These are phyloP conservation scores for Hanseniaspora uvarum DNA, from an alignment of 1,139 yeast genomes.

Conservation along the genomic window DNA sequence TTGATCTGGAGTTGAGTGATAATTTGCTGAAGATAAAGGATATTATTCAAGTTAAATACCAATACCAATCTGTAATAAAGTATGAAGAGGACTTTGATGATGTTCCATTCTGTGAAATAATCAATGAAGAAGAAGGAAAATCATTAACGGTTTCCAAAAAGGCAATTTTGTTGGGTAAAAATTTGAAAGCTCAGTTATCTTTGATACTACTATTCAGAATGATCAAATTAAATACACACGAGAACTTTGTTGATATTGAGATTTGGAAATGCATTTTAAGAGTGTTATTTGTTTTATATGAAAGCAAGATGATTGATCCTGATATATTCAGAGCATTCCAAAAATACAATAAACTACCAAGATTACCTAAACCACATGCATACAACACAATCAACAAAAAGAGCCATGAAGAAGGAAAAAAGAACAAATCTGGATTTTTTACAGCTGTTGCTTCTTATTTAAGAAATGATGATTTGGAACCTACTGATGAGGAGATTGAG, in stretches of 20 bases:
- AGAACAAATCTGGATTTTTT: conserved; percentile 47
- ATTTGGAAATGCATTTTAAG: conserved; percentile 54
- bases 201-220: conserved; percentile 76
- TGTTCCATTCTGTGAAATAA: conserved; percentile 34
- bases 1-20: conserved; percentile 25
- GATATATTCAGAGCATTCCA: conserved; percentile 60
- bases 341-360: conserved; percentile 40
- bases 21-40: conserved; percentile 15
- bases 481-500: conserved; percentile 84
- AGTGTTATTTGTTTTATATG: conserved; percentile 55
- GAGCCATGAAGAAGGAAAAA: conserved; percentile 41
- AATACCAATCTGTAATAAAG: conserved; percentile 32
- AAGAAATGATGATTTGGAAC: conserved; percentile 81
- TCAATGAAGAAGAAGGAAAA: conserved; percentile 39
- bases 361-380: conserved; percentile 55
- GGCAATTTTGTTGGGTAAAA: conserved; percentile 77
- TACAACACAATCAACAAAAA: conserved; percentile 49
- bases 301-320: conserved; percentile 61
- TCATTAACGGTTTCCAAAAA: conserved; percentile 67
- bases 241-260: conserved; percentile 29
- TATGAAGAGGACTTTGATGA: conserved; percentile 24
- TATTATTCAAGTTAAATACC: conserved; percentile 23
- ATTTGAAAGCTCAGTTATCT: conserved; percentile 84
- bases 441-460: conserved; percentile 86
- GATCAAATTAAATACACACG: conserved; percentile 44